phyloP scores from a whole-genome alignment of 2,329 filamentous ascomycete genomes.

The Coniella vitis region DNA sequence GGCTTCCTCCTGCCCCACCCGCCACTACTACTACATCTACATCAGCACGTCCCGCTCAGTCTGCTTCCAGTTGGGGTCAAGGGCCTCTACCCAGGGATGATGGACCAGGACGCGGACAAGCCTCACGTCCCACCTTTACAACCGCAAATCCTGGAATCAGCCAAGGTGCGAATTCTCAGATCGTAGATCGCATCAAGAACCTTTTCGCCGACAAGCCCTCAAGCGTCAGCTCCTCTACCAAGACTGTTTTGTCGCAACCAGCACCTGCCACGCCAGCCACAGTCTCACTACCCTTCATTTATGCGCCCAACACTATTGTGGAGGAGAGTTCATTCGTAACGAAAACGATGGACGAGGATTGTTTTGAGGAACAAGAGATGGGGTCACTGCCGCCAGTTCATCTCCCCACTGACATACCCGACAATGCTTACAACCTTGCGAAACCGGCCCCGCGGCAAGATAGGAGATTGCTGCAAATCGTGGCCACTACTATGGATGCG shows the following conservation, averaged over 20 bases:
- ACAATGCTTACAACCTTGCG: slow-evolving; percentile 56
- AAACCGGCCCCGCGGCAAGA: slow-evolving; percentile 48
- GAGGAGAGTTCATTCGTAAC: slow-evolving; percentile 42
- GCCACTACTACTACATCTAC: slow-evolving; percentile 31
- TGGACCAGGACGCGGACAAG: slow-evolving; percentile 22
- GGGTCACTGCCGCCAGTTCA: slow-evolving; percentile 67
- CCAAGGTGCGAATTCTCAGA: slow-evolving; percentile 13
- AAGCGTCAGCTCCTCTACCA: slow-evolving; percentile 60
- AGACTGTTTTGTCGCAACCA: slow-evolving; percentile 56
- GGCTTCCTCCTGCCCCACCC: slow-evolving; percentile 57
- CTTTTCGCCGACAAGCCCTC: slow-evolving; percentile 34
- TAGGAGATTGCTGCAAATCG: slow-evolving; percentile 39
- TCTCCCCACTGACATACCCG: slow-evolving; percentile 56
- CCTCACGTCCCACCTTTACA: slow-evolving; percentile 19
- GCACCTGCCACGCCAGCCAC: slow-evolving; percentile 48
- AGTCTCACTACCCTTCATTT: slow-evolving; percentile 55
- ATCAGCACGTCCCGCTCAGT: slow-evolving; percentile 19
- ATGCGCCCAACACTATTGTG: slow-evolving; percentile 18
- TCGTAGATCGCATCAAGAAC: slow-evolving; percentile 65
- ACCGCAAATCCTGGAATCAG: slow-evolving; percentile 14
- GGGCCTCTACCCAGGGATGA: slow-evolving; percentile 27
- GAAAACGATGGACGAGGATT: slow-evolving; percentile 69
- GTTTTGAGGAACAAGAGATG: slow-evolving; percentile 76
- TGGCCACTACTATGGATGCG: slow-evolving; percentile 40
- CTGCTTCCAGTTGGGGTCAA: slow-evolving; percentile 30